Evolutionary conservation across 768 basidiomycete genomes (phyloP).

Genomic region (Lyophyllum semitale): DNA sequence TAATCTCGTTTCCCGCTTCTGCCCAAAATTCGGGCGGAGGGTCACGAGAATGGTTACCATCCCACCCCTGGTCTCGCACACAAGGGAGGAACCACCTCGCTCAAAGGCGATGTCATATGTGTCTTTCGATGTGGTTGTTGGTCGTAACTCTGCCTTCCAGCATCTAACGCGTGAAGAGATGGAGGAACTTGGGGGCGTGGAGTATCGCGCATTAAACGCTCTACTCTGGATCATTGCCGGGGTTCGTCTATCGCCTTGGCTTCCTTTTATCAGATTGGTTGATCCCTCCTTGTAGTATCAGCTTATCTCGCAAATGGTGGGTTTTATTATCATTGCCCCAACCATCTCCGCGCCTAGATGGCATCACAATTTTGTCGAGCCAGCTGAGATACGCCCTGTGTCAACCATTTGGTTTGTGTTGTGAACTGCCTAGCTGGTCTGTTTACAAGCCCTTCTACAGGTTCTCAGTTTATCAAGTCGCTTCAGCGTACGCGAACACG

Average conservation of each 20-base stretch:
- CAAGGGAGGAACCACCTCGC: slow-evolving; percentile 37
- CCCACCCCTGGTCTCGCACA: slow-evolving; percentile 59
- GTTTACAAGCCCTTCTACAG: slow-evolving; percentile 34
- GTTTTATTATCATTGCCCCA: slow-evolving; percentile 78
- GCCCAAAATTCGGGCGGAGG: slow-evolving; percentile 61
- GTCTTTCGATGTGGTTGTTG: slow-evolving; percentile 80
- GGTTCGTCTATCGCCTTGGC: slow-evolving; percentile 46
- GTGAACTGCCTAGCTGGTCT: neutral
- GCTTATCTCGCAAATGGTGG: slow-evolving; percentile 64
- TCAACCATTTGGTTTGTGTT: slow-evolving; percentile 60
- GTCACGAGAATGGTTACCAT: slow-evolving; percentile 76
- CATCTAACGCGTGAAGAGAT: slow-evolving; percentile 76
- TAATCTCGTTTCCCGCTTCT: slow-evolving; percentile 50
- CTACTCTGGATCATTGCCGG: slow-evolving; percentile 78
- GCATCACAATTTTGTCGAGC: slow-evolving; percentile 59
- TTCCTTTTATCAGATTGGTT: neutral
- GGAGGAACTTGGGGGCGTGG: slow-evolving; percentile 92
- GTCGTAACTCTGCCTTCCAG: slow-evolving; percentile 75
- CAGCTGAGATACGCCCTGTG: slow-evolving; percentile 57
- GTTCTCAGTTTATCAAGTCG: slow-evolving; percentile 84
- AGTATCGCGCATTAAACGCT: slow-evolving; percentile 82
- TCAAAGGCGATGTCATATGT: slow-evolving; percentile 74
- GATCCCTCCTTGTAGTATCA: slow-evolving; percentile 66
- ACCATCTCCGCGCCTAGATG: slow-evolving; percentile 73
- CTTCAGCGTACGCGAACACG: slow-evolving; percentile 87